Evolutionary conservation across 2,329 filamentous ascomycete genomes (phyloP).

Genomic region (Clathrospora elynae): DNA sequence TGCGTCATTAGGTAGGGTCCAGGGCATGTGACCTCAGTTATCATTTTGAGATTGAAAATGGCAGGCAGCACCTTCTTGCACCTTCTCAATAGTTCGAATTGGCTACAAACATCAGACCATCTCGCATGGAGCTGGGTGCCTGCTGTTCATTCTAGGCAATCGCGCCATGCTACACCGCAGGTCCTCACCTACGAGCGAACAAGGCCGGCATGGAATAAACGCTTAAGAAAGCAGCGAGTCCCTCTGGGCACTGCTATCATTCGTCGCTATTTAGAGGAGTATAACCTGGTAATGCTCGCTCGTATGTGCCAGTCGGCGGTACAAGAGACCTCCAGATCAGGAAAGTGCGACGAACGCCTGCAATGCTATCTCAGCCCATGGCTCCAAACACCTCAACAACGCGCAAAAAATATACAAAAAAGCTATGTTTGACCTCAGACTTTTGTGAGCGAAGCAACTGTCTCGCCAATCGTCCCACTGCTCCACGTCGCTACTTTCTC

Average conservation of each 20-base stretch:
- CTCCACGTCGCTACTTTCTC: conserved; percentile 72
- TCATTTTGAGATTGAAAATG: not conserved
- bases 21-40: conserved; percentile 10
- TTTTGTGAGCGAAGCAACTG: conserved; percentile 16
- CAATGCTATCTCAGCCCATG: conserved; percentile 8
- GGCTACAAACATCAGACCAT: not conserved
- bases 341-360: conserved; percentile 16
- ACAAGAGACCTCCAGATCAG: conserved; percentile 2
- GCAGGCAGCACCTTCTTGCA: conserved; percentile 7
- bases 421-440: conserved; percentile 11
- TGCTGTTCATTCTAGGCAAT: conserved; percentile 4
- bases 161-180: conserved; percentile 5
- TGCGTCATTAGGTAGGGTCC: conserved; percentile 19
- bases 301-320: no score
- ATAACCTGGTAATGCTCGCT: no score
- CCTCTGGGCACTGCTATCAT: no score
- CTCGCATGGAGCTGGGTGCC: conserved; percentile 5
- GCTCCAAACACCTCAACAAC: conserved; percentile 6
- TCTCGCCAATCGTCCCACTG: conserved; percentile 40
- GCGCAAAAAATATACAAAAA: not conserved
- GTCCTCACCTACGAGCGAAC: no score
- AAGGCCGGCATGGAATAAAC: no score
- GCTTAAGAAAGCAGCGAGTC: no score
- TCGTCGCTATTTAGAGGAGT: no score
- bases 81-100: conserved; percentile 2